phyloP scores from a whole-genome alignment of 2,329 filamentous ascomycete species.

The Paecilomyces formosus region DNA sequence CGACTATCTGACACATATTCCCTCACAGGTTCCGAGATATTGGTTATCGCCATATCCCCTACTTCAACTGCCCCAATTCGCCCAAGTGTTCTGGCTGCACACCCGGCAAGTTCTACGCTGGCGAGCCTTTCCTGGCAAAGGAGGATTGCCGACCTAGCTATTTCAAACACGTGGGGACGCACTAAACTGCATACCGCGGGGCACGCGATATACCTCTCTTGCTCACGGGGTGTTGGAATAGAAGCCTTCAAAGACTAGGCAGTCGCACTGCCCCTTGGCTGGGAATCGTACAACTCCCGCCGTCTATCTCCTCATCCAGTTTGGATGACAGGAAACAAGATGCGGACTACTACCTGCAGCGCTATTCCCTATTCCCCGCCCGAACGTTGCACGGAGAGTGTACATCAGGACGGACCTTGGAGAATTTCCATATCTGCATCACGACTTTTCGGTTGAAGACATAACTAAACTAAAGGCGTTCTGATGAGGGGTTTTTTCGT shows the following conservation, averaged over 20 bases:
- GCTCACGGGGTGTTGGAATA: conserved; percentile 4
- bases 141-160: conserved; percentile 95
- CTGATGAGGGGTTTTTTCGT: neutral
- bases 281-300: neutral
- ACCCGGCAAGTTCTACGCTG: conserved; percentile 82
- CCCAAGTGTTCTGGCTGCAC: conserved; percentile 85
- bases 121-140: conserved; percentile 72
- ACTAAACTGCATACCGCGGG: conserved; percentile 37
- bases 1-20: neutral
- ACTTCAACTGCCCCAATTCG: conserved; percentile 97
- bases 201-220: conserved; percentile 1
- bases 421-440: neutral
- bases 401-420: neutral
- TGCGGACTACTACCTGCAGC: neutral
- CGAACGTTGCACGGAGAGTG: neutral
- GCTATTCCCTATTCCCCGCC: neutral
- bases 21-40: conserved; percentile 88
- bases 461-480: neutral
- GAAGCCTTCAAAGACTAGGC: neutral
- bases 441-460: neutral
- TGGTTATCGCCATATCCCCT: conserved; percentile 95
- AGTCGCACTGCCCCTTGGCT: neutral
- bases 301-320: neutral
- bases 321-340: neutral
- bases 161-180: conserved; percentile 90